A percentile compares a stretch with the other conserved stretches of the same genome.
Evolutionary conservation across 192 early-diverging fungal species (phyloP).

Genomic region (Coemansia sp.): DNA sequence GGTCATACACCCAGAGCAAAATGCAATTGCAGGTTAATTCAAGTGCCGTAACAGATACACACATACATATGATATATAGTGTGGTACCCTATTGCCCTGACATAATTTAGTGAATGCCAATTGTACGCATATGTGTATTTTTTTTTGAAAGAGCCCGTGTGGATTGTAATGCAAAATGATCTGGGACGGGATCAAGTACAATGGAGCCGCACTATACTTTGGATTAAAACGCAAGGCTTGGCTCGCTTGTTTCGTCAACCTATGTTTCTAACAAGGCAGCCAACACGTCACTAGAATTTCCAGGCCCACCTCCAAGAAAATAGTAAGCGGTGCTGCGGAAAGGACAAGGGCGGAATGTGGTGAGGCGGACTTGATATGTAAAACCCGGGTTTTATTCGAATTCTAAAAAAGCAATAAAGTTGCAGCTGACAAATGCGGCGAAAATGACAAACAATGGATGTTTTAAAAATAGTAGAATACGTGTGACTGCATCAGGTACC

Average conservation of each 20-base stretch:
- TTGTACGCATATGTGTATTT: neutral
- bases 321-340: neutral
- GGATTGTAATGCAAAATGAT: neutral
- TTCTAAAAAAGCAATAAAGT: conserved; percentile 2
- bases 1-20: neutral
- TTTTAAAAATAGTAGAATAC: neutral
- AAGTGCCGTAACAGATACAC: no score
- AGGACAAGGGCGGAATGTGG: neutral
- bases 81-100: neutral
- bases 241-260: neutral
- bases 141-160: neutral
- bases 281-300: neutral
- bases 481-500: neutral
- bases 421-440: neutral
- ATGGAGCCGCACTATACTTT: neutral
- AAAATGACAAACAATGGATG: no score
- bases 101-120: neutral
- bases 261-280: neutral
- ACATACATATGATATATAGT: no score
- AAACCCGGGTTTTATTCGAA: neutral
- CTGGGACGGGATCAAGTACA: neutral
- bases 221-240: conserved; percentile 6
- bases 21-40: no score
- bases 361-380: neutral
- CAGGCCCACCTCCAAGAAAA: neutral